phyloP scores from a whole-genome alignment of 2,329 filamentous ascomycete genomes.

The Ophiocordyceps camponoti-saundersi region DNA sequence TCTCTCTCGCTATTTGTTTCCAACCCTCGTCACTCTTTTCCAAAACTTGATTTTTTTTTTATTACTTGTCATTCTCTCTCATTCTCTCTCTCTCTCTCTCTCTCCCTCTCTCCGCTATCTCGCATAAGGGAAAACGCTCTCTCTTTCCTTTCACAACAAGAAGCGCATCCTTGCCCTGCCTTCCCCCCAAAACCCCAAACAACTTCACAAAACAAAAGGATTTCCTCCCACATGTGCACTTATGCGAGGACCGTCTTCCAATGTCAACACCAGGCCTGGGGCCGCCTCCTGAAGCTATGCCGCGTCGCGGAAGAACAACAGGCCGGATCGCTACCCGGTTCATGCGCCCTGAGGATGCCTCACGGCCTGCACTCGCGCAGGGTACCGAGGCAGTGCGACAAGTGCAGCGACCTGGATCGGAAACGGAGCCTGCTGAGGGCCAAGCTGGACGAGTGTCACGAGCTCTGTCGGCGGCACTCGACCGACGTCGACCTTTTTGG shows the following conservation, averaged over 20 bases:
- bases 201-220: no score
- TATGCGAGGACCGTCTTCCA: constrained; percentile 10
- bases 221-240: constrained; percentile 12
- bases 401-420: constrained; percentile 7
- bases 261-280: constrained; percentile 12
- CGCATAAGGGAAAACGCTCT: no score
- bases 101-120: neutral
- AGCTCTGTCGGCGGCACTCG: neutral
- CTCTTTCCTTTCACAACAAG: no score
- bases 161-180: no score
- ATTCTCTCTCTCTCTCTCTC: neutral
- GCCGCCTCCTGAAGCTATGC: constrained; percentile 9
- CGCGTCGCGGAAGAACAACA: constrained; percentile 4
- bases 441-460: constrained; percentile 5
- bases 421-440: constrained; percentile 5
- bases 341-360: constrained; percentile 4
- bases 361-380: constrained; percentile 8
- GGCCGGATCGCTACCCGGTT: constrained; percentile 3
- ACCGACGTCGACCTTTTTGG: neutral
- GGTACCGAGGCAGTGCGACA: constrained; percentile 8
- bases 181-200: no score
- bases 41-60: neutral
- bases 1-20: no score
- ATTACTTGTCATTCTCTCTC: neutral
- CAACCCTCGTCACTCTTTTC: no score